Evolutionary conservation across 768 basidiomycete species (phyloP).

Genomic region (Pleurotus citrinopileatus): DNA sequence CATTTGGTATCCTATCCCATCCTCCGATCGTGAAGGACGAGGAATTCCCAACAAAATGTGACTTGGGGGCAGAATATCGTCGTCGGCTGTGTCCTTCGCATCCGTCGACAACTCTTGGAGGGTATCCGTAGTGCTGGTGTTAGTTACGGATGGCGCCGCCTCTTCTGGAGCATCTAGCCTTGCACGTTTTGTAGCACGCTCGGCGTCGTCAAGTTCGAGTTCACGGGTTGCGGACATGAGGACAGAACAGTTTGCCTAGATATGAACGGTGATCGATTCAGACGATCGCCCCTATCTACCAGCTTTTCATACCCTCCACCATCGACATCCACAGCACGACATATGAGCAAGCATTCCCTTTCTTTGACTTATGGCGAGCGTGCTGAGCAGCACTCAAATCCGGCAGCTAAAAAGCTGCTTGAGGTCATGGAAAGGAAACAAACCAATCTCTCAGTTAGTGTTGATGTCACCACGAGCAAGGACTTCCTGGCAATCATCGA

Average conservation of each 20-base stretch:
- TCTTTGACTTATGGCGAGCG: conserved; percentile 62
- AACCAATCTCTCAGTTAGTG: conserved; percentile 92
- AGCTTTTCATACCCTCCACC: background rate
- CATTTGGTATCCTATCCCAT: conserved; percentile 54
- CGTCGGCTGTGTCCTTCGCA: conserved; percentile 18
- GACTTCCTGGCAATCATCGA: conserved; percentile 87
- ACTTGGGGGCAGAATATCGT: conserved; percentile 63
- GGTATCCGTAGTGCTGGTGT: conserved; percentile 2
- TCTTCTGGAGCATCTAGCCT: conserved; percentile 1
- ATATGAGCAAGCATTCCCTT: conserved; percentile 29
- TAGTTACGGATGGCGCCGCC: background rate
- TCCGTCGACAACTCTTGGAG: conserved; percentile 14
- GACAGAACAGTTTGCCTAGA: background rate
- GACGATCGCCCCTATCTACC: conserved; percentile 8
- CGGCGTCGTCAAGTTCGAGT: conserved; percentile 47
- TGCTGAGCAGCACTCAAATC: conserved; percentile 57
- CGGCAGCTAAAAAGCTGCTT: conserved; percentile 76
- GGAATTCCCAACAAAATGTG: conserved; percentile 64
- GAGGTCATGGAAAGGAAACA: conserved; percentile 83
- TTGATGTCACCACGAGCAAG: conserved; percentile 81
- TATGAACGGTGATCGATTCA: conserved; percentile 3
- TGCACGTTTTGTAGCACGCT: conserved; percentile 13
- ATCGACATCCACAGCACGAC: conserved; percentile 1
- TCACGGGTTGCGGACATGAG: conserved; percentile 41
- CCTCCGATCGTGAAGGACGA: conserved; percentile 38